These are phyloP conservation scores for Phaeophleospora eucalypticola DNA, from an alignment of 2,329 filamentous ascomycete species.

Conservation along the genomic window DNA sequence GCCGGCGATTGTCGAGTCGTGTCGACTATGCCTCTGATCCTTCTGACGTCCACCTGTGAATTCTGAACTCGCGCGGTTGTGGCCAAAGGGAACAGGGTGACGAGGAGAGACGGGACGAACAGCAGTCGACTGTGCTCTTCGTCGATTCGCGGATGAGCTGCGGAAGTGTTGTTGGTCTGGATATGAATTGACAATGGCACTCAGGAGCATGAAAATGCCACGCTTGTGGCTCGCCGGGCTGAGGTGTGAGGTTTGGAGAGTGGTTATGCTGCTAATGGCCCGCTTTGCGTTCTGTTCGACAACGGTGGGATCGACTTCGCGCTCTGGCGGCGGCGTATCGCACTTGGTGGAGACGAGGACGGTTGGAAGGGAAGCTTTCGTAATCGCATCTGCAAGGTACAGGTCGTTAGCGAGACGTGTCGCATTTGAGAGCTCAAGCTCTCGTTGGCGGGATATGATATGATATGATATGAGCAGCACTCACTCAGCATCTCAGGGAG, in stretches of 20 bases:
- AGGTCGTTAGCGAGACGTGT: neutral
- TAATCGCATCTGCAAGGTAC: constrained; percentile 60
- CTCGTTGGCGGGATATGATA: too few species aligned
- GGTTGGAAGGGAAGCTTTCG: constrained; percentile 68
- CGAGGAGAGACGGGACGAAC: constrained; percentile 39
- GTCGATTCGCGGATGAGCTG: constrained; percentile 33
- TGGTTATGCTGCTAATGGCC: constrained; percentile 61
- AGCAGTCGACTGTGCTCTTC: constrained; percentile 44
- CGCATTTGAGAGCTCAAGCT: neutral
- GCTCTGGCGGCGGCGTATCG: constrained; percentile 67
- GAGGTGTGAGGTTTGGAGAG: constrained; percentile 68
- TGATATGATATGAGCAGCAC: too few species aligned
- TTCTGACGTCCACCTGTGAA: constrained; percentile 34
- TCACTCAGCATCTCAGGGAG: constrained; percentile 75
- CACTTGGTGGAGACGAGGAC: constrained; percentile 87
- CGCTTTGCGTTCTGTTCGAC: constrained; percentile 61
- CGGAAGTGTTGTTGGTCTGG: constrained; percentile 10
- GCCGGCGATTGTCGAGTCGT: constrained; percentile 31
- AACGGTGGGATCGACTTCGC: constrained; percentile 65
- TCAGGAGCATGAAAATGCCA: constrained; percentile 71
- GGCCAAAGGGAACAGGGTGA: constrained; percentile 35
- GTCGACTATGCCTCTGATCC: constrained; percentile 27
- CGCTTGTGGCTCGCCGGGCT: constrained; percentile 68
- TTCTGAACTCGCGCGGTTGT: constrained; percentile 47
- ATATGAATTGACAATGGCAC: constrained; percentile 59